Conservation (phyloP, 371 early-diverging fungal species). For the Mortierella sp. region DNA sequence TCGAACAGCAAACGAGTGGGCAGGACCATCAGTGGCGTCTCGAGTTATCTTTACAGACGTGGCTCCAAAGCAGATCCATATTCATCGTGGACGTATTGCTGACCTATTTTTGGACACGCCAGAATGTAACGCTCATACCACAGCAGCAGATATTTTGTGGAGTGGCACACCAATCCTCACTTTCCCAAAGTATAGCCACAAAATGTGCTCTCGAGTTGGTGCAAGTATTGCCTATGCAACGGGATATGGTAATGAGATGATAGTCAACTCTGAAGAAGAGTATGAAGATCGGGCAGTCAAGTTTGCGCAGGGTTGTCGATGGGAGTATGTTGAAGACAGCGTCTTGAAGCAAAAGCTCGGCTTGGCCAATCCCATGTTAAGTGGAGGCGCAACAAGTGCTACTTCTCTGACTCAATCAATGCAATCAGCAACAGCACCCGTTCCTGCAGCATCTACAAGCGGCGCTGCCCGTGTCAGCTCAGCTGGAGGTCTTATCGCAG, state of each 20-base stretch:
- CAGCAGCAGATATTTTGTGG: constrained; percentile 95
- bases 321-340: constrained; percentile 61
- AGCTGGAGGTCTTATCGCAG: not conserved
- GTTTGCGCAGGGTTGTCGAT: constrained; percentile 69
- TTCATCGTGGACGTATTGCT: constrained; percentile 93
- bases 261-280: constrained; percentile 78
- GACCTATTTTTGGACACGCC: constrained; percentile 94
- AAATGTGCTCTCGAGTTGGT: constrained; percentile 93
- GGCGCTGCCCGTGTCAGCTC: not conserved
- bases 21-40: constrained; percentile 82
- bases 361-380: constrained; percentile 19
- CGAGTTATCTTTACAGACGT: constrained; percentile 93
- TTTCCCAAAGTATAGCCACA: constrained; percentile 89
- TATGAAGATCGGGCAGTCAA: constrained; percentile 86
- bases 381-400: not conserved
- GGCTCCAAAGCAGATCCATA: constrained; percentile 93
- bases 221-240: constrained; percentile 91
- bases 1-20: constrained; percentile 80
- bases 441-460: not conserved
- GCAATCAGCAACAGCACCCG: not conserved
- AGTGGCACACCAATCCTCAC: constrained; percentile 94
- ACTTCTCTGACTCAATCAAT: constrained; percentile 7
- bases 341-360: constrained; percentile 29
- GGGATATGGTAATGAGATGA: constrained; percentile 87
- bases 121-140: constrained; percentile 96